phyloP scores from a whole-genome alignment of 805 yeast genomes.

The Lachancea fermentati region DNA sequence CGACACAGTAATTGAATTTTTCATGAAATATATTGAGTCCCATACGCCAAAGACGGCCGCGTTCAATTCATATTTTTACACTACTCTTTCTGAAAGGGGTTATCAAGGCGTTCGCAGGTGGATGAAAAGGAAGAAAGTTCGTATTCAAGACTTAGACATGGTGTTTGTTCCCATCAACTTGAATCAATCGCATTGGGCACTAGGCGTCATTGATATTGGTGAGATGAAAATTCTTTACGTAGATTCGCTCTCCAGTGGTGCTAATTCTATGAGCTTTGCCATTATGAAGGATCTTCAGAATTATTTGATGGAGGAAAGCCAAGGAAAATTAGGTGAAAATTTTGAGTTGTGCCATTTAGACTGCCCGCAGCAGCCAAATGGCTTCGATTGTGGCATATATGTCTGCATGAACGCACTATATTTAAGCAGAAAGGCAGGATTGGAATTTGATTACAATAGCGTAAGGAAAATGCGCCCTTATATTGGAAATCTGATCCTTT shows the following conservation, averaged over 20 bases:
- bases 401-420: slow-evolving; percentile 72
- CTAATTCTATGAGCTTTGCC: slow-evolving; percentile 30
- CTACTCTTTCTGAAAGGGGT: slow-evolving; percentile 66
- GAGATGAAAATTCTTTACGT: slow-evolving; percentile 56
- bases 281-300: slow-evolving; percentile 45
- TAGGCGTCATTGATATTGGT: slow-evolving; percentile 68
- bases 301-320: slow-evolving; percentile 66
- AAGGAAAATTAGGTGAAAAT: slow-evolving; percentile 34
- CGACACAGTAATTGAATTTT: slow-evolving; percentile 85
- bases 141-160: slow-evolving; percentile 56
- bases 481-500: slow-evolving; percentile 29
- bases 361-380: slow-evolving; percentile 87
- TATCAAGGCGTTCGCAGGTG: slow-evolving; percentile 77
- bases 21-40: slow-evolving; percentile 40
- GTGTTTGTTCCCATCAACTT: slow-evolving; percentile 84
- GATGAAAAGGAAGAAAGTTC: slow-evolving; percentile 71
- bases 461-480: slow-evolving; percentile 59
- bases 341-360: slow-evolving; percentile 30
- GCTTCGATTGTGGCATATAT: slow-evolving; percentile 93
- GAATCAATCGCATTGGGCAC: slow-evolving; percentile 84
- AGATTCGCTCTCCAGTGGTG: slow-evolving; percentile 60
- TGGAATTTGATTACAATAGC: slow-evolving; percentile 59
- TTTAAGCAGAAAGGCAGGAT: slow-evolving; percentile 44
- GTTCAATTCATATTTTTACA: slow-evolving; percentile 85
- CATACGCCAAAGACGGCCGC: slow-evolving; percentile 45